Evolutionary conservation across 2,329 filamentous ascomycete genomes (phyloP).

Genomic region (Neurospora crassa): DNA sequence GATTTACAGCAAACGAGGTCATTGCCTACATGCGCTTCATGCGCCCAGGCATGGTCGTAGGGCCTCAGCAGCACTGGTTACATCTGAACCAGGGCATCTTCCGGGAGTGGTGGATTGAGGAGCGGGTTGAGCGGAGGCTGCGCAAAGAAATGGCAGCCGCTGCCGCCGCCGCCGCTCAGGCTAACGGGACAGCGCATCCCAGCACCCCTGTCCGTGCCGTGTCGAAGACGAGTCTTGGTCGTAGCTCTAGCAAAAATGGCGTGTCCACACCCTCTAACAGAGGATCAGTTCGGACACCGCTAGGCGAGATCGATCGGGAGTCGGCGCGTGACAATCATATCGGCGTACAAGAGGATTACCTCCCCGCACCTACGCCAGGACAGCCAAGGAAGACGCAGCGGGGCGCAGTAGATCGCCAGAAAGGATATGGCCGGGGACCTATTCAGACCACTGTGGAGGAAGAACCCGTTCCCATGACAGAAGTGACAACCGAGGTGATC

Average conservation of each 20-base stretch:
- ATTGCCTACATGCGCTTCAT: constrained; percentile 99
- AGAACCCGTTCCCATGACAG: constrained; percentile 42
- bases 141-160: constrained; percentile 43
- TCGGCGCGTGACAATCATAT: constrained; percentile 40
- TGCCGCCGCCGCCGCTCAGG: constrained; percentile 32
- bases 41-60: constrained; percentile 97
- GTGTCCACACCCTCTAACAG: constrained; percentile 74
- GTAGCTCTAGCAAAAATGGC: constrained; percentile 50
- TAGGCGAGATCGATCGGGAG: constrained; percentile 92
- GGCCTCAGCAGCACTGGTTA: constrained; percentile 97
- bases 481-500: constrained; percentile 44
- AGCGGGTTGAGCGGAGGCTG: constrained; percentile 64
- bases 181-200: constrained; percentile 26
- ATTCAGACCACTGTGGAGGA: constrained; percentile 32
- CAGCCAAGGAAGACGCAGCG: constrained; percentile 79
- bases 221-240: constrained; percentile 45
- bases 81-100: constrained; percentile 95
- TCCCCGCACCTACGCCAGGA: constrained; percentile 89
- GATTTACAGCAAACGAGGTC: constrained; percentile 93
- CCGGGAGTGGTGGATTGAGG: constrained; percentile 97
- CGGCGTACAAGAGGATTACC: constrained; percentile 74
- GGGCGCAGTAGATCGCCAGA: constrained; percentile 59
- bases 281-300: constrained; percentile 65
- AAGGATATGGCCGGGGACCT: constrained; percentile 53
- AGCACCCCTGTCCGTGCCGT: constrained; percentile 53